phyloP scores from a whole-genome alignment of 805 yeast species.

The Blastobotrys chiropterorum region DNA sequence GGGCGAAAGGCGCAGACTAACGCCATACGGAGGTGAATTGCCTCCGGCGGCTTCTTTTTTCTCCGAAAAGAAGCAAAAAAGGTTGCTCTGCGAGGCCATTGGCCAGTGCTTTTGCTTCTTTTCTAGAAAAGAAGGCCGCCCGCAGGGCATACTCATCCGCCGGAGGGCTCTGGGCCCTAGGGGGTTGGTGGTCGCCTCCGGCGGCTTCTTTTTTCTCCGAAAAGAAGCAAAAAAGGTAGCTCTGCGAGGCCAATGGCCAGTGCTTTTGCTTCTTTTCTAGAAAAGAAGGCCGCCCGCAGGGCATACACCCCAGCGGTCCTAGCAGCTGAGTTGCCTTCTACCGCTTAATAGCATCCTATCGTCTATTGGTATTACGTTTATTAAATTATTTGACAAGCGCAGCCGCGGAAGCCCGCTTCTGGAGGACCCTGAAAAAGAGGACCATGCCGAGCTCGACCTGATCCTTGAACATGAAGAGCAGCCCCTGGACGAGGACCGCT shows the following conservation, averaged over 20 bases:
- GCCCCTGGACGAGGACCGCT: conserved; percentile 80
- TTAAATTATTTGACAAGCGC: neutral
- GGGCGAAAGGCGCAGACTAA: conserved; percentile 26
- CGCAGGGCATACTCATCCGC: neutral
- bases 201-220: neutral
- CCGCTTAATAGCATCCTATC: too few relatives aligned
- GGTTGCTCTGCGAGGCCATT: neutral
- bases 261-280: neutral
- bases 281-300: neutral
- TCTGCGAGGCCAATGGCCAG: neutral
- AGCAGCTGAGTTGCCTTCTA: too few relatives aligned
- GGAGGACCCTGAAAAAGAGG: conserved; percentile 20
- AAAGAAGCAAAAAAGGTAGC: neutral
- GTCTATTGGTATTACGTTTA: neutral
- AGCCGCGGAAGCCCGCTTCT: conserved; percentile 4
- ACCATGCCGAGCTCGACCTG: conserved; percentile 39
- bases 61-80: neutral
- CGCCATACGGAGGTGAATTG: too few relatives aligned
- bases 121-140: neutral
- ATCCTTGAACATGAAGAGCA: conserved; percentile 75
- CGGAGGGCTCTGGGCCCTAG: neutral
- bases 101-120: neutral
- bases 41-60: neutral
- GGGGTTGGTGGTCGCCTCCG: too few relatives aligned
- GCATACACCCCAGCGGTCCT: too few relatives aligned